These are phyloP conservation scores for Pleomassaria siparia DNA, from an alignment of 2,329 filamentous ascomycete species.

Conservation along the genomic window DNA sequence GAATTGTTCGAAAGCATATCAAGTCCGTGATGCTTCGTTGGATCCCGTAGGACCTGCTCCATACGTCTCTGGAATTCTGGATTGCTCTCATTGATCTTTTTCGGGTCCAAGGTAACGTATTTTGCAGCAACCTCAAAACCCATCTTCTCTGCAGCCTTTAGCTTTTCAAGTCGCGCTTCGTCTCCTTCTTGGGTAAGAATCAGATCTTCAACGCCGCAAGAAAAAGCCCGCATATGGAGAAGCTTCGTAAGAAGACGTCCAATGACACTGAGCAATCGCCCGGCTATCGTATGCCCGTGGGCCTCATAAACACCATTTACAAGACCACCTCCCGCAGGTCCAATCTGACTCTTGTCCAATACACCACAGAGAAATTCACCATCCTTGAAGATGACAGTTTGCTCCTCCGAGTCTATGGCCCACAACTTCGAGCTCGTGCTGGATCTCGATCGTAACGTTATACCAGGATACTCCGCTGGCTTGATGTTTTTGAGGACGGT, in stretches of 20 bases:
- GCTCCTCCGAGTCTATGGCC: conserved; percentile 75
- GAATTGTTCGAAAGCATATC: conserved; percentile 81
- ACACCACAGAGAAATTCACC: conserved; percentile 89
- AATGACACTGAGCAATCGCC: conserved; percentile 83
- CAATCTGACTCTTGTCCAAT: conserved; percentile 93
- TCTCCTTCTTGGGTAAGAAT: conserved; percentile 82
- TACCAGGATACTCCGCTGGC: conserved; percentile 71
- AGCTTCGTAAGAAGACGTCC: conserved; percentile 87
- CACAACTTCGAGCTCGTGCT: conserved; percentile 78
- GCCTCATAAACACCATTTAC: conserved; percentile 92
- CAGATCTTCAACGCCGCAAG: conserved; percentile 95
- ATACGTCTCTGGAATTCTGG: conserved; percentile 74
- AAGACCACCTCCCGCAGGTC: conserved; percentile 80
- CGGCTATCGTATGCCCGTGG: conserved; percentile 84
- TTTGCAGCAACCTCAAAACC: conserved; percentile 80
- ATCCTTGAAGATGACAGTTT: conserved; percentile 76
- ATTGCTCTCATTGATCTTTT: conserved; percentile 63
- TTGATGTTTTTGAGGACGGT: conserved; percentile 92
- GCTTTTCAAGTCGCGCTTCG: conserved; percentile 64
- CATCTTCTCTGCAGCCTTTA: conserved; percentile 67
- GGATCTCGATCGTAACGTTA: conserved; percentile 78
- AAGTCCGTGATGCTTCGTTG: conserved; percentile 86
- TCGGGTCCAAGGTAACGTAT: conserved; percentile 80
- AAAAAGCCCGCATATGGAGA: conserved; percentile 91
- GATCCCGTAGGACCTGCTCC: conserved; percentile 88